Conservation (phyloP, 495 filamentous ascomycete genomes). For the Penicillium nucicola region DNA sequence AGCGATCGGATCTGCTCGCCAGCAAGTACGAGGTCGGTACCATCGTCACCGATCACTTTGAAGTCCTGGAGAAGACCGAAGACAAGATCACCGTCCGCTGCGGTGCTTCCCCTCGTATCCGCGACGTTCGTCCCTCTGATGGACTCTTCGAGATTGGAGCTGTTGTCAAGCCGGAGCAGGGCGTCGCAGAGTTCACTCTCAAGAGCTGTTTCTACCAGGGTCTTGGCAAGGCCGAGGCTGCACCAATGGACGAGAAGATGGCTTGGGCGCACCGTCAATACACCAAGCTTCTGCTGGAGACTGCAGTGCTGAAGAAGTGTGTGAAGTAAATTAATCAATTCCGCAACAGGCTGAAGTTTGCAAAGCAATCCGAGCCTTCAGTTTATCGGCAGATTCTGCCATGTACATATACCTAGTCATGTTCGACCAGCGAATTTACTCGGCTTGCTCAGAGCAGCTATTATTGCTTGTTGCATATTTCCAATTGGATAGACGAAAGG, state of each 20-base stretch:
- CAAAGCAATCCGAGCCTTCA: background rate
- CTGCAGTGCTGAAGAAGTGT: constrained; percentile 37
- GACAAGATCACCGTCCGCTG: constrained; percentile 61
- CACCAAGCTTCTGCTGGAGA: constrained; percentile 60
- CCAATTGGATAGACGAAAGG: no score
- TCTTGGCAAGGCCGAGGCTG: constrained; percentile 39
- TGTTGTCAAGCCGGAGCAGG: constrained; percentile 54
- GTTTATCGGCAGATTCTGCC: background rate
- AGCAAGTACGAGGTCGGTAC: constrained; percentile 61
- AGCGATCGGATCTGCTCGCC: constrained; percentile 46
- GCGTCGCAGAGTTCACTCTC: constrained; percentile 60
- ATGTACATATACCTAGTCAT: constrained; percentile 16
- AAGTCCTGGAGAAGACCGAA: constrained; percentile 65
- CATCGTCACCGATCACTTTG: constrained; percentile 71
- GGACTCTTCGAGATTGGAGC: constrained; percentile 69
- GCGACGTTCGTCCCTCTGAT: constrained; percentile 56
- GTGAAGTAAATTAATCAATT: background rate
- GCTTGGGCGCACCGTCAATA: constrained; percentile 62
- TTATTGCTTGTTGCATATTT: no score
- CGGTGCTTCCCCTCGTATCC: constrained; percentile 61
- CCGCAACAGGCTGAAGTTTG: background rate
- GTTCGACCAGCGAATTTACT: constrained; percentile 4
- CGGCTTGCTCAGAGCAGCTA: background rate
- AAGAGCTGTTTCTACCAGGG: constrained; percentile 67
- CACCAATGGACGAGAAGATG: constrained; percentile 54